Conservation (phyloP, 2,329 filamentous ascomycete genomes). For the Didymella arachidicola region DNA sequence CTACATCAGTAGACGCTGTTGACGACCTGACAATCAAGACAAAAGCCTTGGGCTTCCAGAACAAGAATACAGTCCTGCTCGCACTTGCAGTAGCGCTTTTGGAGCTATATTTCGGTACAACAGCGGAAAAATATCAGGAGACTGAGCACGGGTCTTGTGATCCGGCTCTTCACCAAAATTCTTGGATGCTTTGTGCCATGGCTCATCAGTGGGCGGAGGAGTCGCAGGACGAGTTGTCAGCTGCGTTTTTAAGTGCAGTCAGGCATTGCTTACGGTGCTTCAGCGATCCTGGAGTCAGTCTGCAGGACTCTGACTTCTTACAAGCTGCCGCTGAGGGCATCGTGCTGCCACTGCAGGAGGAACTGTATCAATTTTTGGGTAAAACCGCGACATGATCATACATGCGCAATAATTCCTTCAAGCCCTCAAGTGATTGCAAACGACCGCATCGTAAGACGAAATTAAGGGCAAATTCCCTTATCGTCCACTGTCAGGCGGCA, state of each 20-base stretch:
- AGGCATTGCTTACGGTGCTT: constrained; percentile 47
- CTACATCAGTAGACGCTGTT: constrained; percentile 15
- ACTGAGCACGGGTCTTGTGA: constrained; percentile 27
- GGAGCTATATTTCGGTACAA: constrained; percentile 49
- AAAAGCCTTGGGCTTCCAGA: constrained; percentile 32
- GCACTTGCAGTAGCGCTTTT: constrained; percentile 47
- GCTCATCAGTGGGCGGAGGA: constrained; percentile 47
- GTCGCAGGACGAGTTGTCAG: constrained; percentile 47
- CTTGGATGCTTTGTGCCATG: constrained; percentile 43
- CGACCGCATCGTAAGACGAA: background rate
- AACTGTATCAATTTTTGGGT: constrained; percentile 48
- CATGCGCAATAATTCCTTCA: background rate
- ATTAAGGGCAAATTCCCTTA: background rate
- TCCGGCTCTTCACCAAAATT: constrained; percentile 31
- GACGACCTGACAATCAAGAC: background rate
- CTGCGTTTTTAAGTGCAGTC: constrained; percentile 47
- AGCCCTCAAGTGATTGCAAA: background rate
- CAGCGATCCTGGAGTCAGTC: constrained; percentile 43
- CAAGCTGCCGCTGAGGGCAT: constrained; percentile 50
- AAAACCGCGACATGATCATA: constrained; percentile 31
- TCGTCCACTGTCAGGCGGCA: background rate
- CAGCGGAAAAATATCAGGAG: constrained; percentile 42
- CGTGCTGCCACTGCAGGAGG: constrained; percentile 49
- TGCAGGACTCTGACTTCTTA: constrained; percentile 47
- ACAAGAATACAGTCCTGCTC: constrained; percentile 47